Evolutionary conservation across 371 early-diverging fungal genomes (phyloP), one percentile per base, ranked within the genome.

Genomic region (Chytridiales sp.): DNA sequence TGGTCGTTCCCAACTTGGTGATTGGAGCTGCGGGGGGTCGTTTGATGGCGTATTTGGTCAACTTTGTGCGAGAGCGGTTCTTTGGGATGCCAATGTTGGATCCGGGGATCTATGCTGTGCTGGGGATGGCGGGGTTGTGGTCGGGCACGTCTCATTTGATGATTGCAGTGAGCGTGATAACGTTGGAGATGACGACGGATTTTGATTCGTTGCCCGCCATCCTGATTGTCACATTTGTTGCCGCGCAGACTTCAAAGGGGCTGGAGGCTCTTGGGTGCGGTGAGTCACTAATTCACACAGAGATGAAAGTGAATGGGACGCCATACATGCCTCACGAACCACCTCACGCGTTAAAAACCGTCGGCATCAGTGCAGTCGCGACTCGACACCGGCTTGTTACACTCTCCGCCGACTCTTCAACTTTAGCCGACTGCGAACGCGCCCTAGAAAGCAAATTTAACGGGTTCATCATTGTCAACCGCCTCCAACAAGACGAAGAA

Each of bases 1-100:
- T 64, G 38, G 69, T 73, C 43, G 56, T 74, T 34, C 74, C 74
- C 11, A 74, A 74, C 50, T 43, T 74, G 39, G 68, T 74, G 31
- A 65, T 70, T 19, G 74, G 74, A 9, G 70, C 74, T 5, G 47
- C 42, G 1, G 56, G 57, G 1, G 74, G 74, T 0, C 58, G 74
- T 4, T 29, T 68, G 27, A 27, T 65, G 9, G 74, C 68, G 0
- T 15, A 68, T 4, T 15, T 55, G 36, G 24, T 68, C 32, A 70
- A 74, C 61, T 22, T 13, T n/a, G 51, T 74, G 34, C 31, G 43
- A 24, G 44, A 39, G 47, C 8, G 2, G n/a, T 3, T 34, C 19
- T 6, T 26, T 46, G 29, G 31, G 21, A 48, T 21, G 59, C 49
- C 1, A 19, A 30, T 29, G 61, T 66, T 32, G n/a, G 70, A 70